These are phyloP conservation scores for Zasmidium citrigriseum DNA, from an alignment of 2,329 filamentous ascomycete genomes.

Conservation along the genomic window DNA sequence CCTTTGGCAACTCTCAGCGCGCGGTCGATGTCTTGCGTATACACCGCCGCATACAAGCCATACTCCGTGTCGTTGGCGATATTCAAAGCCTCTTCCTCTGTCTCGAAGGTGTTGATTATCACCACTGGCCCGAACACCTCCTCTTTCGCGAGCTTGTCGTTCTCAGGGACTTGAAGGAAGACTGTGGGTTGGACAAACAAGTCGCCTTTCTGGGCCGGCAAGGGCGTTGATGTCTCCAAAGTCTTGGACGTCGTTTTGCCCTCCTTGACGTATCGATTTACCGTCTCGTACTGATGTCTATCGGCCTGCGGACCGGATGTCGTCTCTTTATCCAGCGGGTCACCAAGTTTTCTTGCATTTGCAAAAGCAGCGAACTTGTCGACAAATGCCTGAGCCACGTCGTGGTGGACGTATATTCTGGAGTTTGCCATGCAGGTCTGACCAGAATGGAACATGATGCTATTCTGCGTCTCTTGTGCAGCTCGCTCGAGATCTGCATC, in stretches of 20 bases:
- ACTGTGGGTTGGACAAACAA: conserved; percentile 49
- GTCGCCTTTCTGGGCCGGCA: conserved; percentile 26
- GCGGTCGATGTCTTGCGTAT: conserved; percentile 37
- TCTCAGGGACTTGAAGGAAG: conserved; percentile 45
- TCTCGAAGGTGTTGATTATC: conserved; percentile 36
- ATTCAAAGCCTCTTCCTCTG: conserved; percentile 36
- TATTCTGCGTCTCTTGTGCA: conserved; percentile 44
- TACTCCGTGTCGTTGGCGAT: conserved; percentile 39
- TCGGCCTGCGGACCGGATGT: conserved; percentile 52
- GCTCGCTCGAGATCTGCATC: conserved; percentile 34
- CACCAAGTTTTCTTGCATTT: conserved; percentile 29
- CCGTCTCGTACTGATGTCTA: conserved; percentile 50
- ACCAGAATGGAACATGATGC: conserved; percentile 57
- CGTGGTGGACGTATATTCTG: conserved; percentile 57
- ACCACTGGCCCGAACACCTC: conserved; percentile 41
- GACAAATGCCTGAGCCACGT: conserved; percentile 47
- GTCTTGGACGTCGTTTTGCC: conserved; percentile 19
- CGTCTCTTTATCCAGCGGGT: conserved; percentile 23
- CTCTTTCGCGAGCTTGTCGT: conserved; percentile 36
- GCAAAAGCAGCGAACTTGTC: conserved; percentile 40
- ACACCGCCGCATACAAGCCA: conserved; percentile 38
- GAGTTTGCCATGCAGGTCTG: conserved; percentile 63
- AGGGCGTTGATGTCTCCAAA: neutral
- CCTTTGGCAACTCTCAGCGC: conserved; percentile 41
- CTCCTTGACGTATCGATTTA: conserved; percentile 53